Conservation (phyloP, 805 yeast species). For the Candida yuanshanica region DNA sequence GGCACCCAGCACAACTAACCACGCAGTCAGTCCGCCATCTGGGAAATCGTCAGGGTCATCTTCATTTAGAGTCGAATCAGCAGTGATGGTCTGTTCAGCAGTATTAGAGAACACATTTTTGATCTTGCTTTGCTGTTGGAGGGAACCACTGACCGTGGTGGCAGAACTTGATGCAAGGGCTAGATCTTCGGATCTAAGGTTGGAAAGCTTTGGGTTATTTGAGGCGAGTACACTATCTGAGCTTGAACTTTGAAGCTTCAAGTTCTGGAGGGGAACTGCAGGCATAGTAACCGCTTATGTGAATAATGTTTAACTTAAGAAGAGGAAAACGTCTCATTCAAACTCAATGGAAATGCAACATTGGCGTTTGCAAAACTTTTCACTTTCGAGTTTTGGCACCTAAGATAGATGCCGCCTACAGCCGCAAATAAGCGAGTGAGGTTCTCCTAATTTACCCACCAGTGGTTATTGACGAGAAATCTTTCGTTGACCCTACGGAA, state of each 20-base stretch:
- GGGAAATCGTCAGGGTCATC: slow-evolving; percentile 28
- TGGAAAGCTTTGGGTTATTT: not conserved
- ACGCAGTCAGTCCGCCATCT: slow-evolving; percentile 56
- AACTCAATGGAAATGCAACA: too few relatives aligned
- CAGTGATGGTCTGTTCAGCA: slow-evolving; percentile 1
- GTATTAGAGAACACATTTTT: slow-evolving; percentile 9
- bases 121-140: not conserved
- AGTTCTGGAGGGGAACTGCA: not conserved
- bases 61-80: slow-evolving; percentile 10
- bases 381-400: too few relatives aligned
- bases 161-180: not conserved
- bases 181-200: not conserved
- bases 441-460: too few relatives aligned
- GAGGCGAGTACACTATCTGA: not conserved
- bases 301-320: too few relatives aligned
- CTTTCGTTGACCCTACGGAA: too few relatives aligned
- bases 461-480: too few relatives aligned
- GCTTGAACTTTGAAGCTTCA: not conserved
- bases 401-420: too few relatives aligned
- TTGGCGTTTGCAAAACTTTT: too few relatives aligned
- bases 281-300: not conserved
- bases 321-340: too few relatives aligned
- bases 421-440: too few relatives aligned
- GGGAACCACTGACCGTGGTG: not conserved
- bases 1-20: slow-evolving; percentile 53